Conservation (phyloP, 148 eudicot genomes). For the Silene uniflora region DNA sequence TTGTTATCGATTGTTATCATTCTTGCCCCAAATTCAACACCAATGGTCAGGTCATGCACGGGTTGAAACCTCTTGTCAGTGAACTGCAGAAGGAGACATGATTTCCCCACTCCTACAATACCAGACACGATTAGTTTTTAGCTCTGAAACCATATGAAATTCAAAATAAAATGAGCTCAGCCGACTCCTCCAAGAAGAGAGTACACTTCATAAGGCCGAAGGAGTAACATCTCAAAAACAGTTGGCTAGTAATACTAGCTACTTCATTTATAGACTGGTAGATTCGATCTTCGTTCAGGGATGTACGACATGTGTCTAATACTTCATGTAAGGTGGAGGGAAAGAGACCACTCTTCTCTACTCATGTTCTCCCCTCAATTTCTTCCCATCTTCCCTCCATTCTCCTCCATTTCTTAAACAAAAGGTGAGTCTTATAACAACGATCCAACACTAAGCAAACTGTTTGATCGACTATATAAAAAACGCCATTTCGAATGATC, state of each 20-base stretch:
- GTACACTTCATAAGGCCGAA: not conserved
- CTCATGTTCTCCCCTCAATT: no score
- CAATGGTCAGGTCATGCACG: constrained; percentile 45
- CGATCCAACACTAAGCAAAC: no score
- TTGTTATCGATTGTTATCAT: constrained; percentile 45
- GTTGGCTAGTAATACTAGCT: not conserved
- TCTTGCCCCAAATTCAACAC: constrained; percentile 49
- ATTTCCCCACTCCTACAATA: constrained; percentile 45
- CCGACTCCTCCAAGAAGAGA: not conserved
- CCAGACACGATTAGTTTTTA: constrained; percentile 10
- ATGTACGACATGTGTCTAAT: not conserved
- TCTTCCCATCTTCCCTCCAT: no score
- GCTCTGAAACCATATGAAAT: not conserved
- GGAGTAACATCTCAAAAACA: not conserved
- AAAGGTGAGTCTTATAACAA: no score
- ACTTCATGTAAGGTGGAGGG: no score
- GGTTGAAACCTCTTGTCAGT: constrained; percentile 48
- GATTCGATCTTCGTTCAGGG: not conserved
- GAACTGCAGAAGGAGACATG: constrained; percentile 45
- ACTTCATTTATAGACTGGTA: not conserved
- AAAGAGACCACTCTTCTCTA: no score
- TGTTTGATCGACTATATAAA: no score
- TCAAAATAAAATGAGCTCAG: not conserved
- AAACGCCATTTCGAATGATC: no score
- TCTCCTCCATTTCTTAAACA: no score